Evolutionary conservation across 2,329 filamentous ascomycete species (phyloP).

Genomic region (Pseudocercospora pini-densiflorae): DNA sequence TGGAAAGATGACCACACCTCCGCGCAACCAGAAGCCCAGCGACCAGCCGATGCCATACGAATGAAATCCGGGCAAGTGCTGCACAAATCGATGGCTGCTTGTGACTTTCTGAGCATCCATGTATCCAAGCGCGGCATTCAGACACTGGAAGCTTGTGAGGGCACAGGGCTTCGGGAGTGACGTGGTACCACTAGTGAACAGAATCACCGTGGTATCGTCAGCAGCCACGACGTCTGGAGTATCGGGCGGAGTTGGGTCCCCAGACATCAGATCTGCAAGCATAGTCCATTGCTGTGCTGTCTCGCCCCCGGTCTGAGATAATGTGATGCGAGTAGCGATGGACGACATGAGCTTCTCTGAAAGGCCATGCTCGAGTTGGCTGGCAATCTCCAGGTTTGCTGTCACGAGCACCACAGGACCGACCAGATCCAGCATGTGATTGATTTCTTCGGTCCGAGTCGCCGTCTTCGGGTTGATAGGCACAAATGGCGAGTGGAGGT

Average conservation of each 20-base stretch:
- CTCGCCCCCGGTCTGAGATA: constrained; percentile 26
- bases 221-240: constrained; percentile 36
- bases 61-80: constrained; percentile 40
- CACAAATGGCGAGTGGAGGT: constrained; percentile 39
- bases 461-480: constrained; percentile 40
- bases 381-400: constrained; percentile 34
- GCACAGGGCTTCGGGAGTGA: constrained; percentile 53
- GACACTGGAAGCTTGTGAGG: constrained; percentile 44
- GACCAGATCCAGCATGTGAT: constrained; percentile 39
- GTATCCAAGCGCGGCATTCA: constrained; percentile 43
- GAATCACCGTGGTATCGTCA: constrained; percentile 45
- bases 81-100: constrained; percentile 36
- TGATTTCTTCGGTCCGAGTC: constrained; percentile 36
- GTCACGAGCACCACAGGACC: constrained; percentile 35
- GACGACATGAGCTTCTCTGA: constrained; percentile 32
- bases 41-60: constrained; percentile 40
- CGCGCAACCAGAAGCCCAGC: constrained; percentile 36
- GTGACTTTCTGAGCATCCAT: constrained; percentile 36
- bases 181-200: constrained; percentile 59
- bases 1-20: constrained; percentile 37
- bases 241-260: constrained; percentile 38
- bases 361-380: constrained; percentile 36
- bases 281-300: constrained; percentile 31
- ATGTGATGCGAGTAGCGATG: constrained; percentile 33
- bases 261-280: constrained; percentile 38